Evolutionary conservation across 257 asterid genomes (phyloP).

Genomic region (Perilla frutescens): DNA sequence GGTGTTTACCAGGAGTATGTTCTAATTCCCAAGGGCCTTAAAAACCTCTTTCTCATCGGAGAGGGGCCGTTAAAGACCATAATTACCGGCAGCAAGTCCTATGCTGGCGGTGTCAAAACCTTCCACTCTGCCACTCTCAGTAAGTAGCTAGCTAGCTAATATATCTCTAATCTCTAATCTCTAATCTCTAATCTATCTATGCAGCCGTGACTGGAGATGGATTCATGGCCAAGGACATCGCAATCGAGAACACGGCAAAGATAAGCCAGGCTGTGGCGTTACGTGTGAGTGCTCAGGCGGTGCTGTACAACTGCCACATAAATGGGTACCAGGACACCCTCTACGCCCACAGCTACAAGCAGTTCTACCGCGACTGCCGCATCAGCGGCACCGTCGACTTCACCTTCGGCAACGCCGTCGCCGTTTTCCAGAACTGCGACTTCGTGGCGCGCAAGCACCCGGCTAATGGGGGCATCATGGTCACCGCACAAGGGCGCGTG

Average conservation of each 20-base stretch:
- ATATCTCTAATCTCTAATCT: no score
- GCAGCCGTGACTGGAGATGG: conserved; percentile 63
- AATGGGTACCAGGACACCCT: conserved; percentile 83
- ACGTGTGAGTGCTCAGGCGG: conserved; percentile 57
- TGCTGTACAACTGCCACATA: conserved; percentile 63
- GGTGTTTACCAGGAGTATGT: conserved; percentile 63
- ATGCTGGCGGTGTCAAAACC: not conserved
- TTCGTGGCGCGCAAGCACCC: conserved; percentile 71
- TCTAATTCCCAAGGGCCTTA: conserved; percentile 39
- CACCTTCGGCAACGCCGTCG: conserved; percentile 72
- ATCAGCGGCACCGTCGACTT: conserved; percentile 83
- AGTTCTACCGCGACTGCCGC: conserved; percentile 64
- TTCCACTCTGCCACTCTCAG: conserved; percentile 57
- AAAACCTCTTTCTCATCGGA: conserved; percentile 56
- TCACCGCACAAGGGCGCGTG: conserved; percentile 85
- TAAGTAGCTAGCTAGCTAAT: not conserved
- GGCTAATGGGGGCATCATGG: conserved; percentile 70
- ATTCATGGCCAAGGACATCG: conserved; percentile 73
- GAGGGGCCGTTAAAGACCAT: conserved; percentile 68
- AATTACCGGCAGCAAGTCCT: conserved; percentile 48
- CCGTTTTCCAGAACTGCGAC: conserved; percentile 66
- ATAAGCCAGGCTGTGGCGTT: conserved; percentile 86
- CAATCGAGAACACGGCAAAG: conserved; percentile 70
- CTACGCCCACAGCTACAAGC: conserved; percentile 73
- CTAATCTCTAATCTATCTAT: no score